phyloP scores from a whole-genome alignment of 169 alveolate species.

The Plasmodium malariae region DNA sequence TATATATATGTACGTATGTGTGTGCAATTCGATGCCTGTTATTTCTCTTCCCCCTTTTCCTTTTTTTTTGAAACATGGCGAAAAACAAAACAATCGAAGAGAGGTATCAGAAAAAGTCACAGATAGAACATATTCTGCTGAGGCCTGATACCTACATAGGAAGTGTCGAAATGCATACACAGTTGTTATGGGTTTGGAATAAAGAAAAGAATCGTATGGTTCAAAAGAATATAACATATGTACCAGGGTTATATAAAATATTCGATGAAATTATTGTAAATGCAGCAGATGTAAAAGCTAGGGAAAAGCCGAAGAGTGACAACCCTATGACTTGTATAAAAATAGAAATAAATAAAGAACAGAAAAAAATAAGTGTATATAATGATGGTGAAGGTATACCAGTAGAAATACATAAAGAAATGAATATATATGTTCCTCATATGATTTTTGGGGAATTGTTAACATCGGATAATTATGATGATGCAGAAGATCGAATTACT shows the following conservation, averaged over 20 bases:
- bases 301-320: conserved; percentile 86
- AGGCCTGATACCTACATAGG: conserved; percentile 99
- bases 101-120: conserved; percentile 97
- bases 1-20: neutral
- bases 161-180: conserved; percentile 92
- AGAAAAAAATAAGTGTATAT: conserved; percentile 84
- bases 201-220: conserved; percentile 89
- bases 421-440: conserved; percentile 98
- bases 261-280: conserved; percentile 99
- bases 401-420: conserved; percentile 96
- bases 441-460: conserved; percentile 98
- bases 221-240: conserved; percentile 89
- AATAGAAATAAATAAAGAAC: conserved; percentile 85
- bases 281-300: conserved; percentile 98
- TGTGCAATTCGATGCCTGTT: neutral
- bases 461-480: conserved; percentile 99
- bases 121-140: conserved; percentile 97
- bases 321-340: conserved; percentile 88
- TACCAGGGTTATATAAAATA: conserved; percentile 99
- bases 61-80: conserved; percentile 31
- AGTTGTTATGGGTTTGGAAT: conserved; percentile 97
- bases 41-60: neutral
- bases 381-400: conserved; percentile 91
- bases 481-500: conserved; percentile 96
- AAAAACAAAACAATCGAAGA: conserved; percentile 95